Evolutionary conservation across 106 monocot genomes (phyloP).

Genomic region (Vanilla planifolia): DNA sequence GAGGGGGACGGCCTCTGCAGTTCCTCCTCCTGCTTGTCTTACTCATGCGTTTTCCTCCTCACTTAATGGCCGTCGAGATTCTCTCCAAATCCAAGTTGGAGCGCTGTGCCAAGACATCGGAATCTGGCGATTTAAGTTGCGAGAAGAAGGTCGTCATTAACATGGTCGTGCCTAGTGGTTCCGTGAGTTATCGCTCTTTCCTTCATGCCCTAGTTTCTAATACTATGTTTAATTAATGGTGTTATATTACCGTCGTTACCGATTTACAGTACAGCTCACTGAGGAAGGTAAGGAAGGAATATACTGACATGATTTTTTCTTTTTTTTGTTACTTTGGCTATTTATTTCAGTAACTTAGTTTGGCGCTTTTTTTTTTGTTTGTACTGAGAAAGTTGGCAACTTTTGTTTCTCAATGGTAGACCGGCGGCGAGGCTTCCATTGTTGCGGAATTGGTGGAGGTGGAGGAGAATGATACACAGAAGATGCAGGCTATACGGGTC

Average conservation of each 20-base stretch:
- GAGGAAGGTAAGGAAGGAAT: neutral
- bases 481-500: conserved; percentile 57
- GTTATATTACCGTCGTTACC: neutral
- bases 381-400: too few species aligned
- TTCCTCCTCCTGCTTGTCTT: conserved; percentile 12
- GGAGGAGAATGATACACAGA: conserved; percentile 66
- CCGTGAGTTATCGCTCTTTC: conserved; percentile 30
- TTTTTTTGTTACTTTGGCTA: neutral
- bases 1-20: neutral
- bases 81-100: conserved; percentile 84
- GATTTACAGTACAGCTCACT: too few species aligned
- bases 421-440: conserved; percentile 83
- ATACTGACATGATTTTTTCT: neutral
- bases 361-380: too few species aligned
- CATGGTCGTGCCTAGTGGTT: conserved; percentile 83
- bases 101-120: conserved; percentile 50
- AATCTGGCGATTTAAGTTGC: conserved; percentile 49
- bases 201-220: neutral
- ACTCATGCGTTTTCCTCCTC: conserved; percentile 2
- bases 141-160: conserved; percentile 77
- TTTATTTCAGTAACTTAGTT: neutral
- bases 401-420: conserved; percentile 29
- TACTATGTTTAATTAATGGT: neutral
- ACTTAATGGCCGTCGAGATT: conserved; percentile 36
- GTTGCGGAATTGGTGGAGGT: conserved; percentile 73